Evolutionary conservation across 2,329 filamentous ascomycete genomes (phyloP), one percentile per base, ranked within the genome.

Genomic region (Fusarium illudens): DNA sequence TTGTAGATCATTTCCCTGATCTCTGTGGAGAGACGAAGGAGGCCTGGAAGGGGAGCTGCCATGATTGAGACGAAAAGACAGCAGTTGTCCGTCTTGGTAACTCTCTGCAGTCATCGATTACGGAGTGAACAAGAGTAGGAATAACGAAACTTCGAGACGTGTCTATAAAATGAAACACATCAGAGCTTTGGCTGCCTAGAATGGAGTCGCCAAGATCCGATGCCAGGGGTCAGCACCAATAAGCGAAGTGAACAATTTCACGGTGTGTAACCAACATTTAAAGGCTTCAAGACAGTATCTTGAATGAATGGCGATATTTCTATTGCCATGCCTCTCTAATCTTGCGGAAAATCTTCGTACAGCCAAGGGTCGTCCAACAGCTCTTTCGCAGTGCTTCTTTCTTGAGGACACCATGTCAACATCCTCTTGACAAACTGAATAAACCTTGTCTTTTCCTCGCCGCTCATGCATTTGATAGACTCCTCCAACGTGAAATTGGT

Each of bases 331-430:
- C n/a, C n/a, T n/a, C n/a, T n/a, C 48, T 60, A 60, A 15, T 36
- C 25, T 32, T 60, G 58, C 6, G 50, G 33, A 12, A 49, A 64
- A 57, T 64, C 36, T 42, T 64, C 51, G 12, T 61, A 49, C 4
- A 64, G 17, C 61, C 46, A 64, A 4, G 51, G 58, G n/a, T 53
- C 58, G 22, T 64, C 52, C 7, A 64, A 37, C 17, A 65, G 54
- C 12, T 65, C 48, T 55, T 22, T 44, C 10, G 62, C 53, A 20
- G 32, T 62, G 19, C 20, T 65, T 39, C 62, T 52, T 27, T 58
- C 49, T 4, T 33, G 32, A 15, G 49, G 54, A 12, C 15, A 6
- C 58, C 62, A 65, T 19, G 25, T 65, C 13, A 65, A 13, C 53
- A 65, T 65, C 19, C 39, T 65, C 42, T 62, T 65, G 1, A 62